These are phyloP conservation scores for Macrophomina phaseolina DNA, from an alignment of 2,329 filamentous ascomycete species.

Conservation along the genomic window DNA sequence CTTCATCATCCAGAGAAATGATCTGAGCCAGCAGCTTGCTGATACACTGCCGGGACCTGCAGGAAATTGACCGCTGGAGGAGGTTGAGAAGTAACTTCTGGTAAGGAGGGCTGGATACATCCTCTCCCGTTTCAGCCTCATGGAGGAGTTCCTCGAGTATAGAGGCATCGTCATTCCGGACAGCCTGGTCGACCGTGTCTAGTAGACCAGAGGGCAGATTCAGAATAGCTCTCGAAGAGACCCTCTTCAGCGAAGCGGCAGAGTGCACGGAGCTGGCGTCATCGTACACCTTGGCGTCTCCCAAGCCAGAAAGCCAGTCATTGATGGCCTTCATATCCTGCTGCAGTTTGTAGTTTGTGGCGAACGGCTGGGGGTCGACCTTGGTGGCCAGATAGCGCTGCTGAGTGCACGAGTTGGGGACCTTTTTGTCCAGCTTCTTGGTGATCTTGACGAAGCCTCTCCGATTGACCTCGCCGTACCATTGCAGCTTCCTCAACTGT, in stretches of 20 bases:
- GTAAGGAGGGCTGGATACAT: conserved; percentile 55
- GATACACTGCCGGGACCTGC: conserved; percentile 72
- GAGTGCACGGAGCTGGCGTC: conserved; percentile 75
- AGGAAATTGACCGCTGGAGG: conserved; percentile 76
- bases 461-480: conserved; percentile 97
- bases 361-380: conserved; percentile 87
- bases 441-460: conserved; percentile 97
- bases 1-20: conserved; percentile 77
- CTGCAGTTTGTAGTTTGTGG: conserved; percentile 69
- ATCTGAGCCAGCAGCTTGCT: conserved; percentile 72
- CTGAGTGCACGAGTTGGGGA: conserved; percentile 76
- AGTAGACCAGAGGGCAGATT: conserved; percentile 72
- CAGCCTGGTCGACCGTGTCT: conserved; percentile 74
- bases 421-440: conserved; percentile 97
- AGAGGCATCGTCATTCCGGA: conserved; percentile 69
- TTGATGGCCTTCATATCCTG: conserved; percentile 75
- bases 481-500: conserved; percentile 88
- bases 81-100: conserved; percentile 79
- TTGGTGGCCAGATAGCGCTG: conserved; percentile 87
- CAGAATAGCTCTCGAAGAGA: conserved; percentile 75
- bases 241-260: conserved; percentile 73
- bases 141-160: conserved; percentile 62
- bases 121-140: conserved; percentile 61
- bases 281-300: conserved; percentile 76
- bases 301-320: conserved; percentile 84